Percentiles rank a stretch among this genome's conserved stretches.
These are phyloP conservation scores for Moesziomyces sp. DNA, from an alignment of 1,284 basidiomycete genomes.

Conservation along the genomic window DNA sequence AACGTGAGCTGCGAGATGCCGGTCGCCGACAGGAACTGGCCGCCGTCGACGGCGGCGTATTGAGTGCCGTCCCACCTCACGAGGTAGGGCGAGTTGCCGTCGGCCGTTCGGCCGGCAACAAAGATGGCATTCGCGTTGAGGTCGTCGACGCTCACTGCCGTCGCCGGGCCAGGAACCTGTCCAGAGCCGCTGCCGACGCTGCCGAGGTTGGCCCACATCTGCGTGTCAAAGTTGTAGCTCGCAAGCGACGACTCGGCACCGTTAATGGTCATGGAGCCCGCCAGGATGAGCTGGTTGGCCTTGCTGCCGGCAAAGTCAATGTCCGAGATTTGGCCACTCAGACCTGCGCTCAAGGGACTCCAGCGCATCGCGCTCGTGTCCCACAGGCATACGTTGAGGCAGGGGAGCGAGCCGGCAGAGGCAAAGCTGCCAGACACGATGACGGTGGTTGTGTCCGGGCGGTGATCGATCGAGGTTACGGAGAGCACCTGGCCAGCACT, in stretches of 20 bases:
- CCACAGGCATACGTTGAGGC: constrained; percentile 83
- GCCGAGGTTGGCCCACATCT: constrained; percentile 74
- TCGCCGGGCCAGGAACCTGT: constrained; percentile 85
- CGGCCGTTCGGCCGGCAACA: constrained; percentile 77
- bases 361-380: constrained; percentile 79
- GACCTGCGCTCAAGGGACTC: constrained; percentile 81
- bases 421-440: constrained; percentile 88
- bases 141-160: constrained; percentile 85
- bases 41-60: constrained; percentile 33
- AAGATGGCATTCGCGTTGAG: constrained; percentile 85
- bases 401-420: constrained; percentile 79
- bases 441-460: constrained; percentile 76
- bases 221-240: constrained; percentile 76
- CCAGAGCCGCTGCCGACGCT: constrained; percentile 74
- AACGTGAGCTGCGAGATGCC: constrained; percentile 85
- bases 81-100: constrained; percentile 51
- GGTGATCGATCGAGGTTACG: constrained; percentile 79
- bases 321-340: constrained; percentile 82
- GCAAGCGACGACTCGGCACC: constrained; percentile 77
- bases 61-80: constrained; percentile 56
- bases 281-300: constrained; percentile 62
- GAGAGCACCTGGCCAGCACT: constrained; percentile 70
- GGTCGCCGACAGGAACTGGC: constrained; percentile 71
- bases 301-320: constrained; percentile 75
- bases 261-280: constrained; percentile 79